phyloP scores from a whole-genome alignment of 495 filamentous ascomycete species.

The Penicillium chermesinum region DNA sequence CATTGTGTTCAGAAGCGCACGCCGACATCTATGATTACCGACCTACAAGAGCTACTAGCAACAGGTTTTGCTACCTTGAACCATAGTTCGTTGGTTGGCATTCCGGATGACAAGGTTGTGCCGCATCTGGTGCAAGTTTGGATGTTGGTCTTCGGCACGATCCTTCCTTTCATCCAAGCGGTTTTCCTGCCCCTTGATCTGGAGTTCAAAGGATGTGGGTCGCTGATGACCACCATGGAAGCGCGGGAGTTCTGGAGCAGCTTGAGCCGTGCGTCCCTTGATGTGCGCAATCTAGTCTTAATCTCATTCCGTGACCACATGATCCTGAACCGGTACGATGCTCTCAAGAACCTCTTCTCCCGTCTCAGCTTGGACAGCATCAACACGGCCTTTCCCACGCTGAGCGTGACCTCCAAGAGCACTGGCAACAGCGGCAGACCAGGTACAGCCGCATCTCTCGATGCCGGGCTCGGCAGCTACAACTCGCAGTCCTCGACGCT shows the following conservation, averaged over 20 bases:
- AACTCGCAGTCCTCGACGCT: constrained; percentile 70
- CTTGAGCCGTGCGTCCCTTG: constrained; percentile 55
- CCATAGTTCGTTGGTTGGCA: constrained; percentile 61
- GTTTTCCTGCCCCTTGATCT: constrained; percentile 92
- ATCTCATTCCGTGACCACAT: constrained; percentile 86
- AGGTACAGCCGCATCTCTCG: constrained; percentile 64
- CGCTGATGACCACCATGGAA: constrained; percentile 67
- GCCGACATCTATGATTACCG: constrained; percentile 67
- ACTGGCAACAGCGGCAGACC: constrained; percentile 50
- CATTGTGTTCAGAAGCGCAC: constrained; percentile 65
- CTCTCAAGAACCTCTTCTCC: constrained; percentile 84
- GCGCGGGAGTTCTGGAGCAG: constrained; percentile 85
- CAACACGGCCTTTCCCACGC: constrained; percentile 51
- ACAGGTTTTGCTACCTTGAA: constrained; percentile 86
- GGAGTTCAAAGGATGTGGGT: constrained; percentile 82
- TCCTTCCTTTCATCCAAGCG: constrained; percentile 92
- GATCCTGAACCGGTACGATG: constrained; percentile 78
- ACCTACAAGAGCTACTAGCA: constrained; percentile 70
- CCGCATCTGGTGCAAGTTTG: constrained; percentile 87
- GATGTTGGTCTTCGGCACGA: constrained; percentile 82
- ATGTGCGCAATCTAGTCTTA: constrained; percentile 83
- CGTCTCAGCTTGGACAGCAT: constrained; percentile 79
- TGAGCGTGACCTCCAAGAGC: constrained; percentile 45
- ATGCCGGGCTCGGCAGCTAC: constrained; percentile 64
- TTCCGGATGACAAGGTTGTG: constrained; percentile 78